Evolutionary conservation across 495 filamentous ascomycete genomes (phyloP).

Genomic region (Penicillium salamii): DNA sequence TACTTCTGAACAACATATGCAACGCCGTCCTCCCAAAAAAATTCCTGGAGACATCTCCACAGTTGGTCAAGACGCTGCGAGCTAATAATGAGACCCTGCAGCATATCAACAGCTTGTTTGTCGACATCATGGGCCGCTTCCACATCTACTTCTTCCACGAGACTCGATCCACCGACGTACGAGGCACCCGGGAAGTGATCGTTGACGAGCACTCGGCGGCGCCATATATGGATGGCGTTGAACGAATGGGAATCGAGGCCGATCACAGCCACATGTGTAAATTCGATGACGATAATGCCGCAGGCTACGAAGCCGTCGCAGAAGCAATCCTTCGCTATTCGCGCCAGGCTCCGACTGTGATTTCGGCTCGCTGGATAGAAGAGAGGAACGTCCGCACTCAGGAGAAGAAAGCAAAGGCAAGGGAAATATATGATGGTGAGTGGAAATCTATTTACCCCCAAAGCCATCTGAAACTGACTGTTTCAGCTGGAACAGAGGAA

Average conservation of each 20-base stretch:
- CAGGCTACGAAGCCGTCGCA: constrained; percentile 72
- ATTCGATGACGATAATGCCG: constrained; percentile 68
- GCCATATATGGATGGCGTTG: constrained; percentile 70
- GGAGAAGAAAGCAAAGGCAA: constrained; percentile 34
- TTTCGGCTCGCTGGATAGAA: constrained; percentile 60
- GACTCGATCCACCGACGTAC: constrained; percentile 62
- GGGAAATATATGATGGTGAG: constrained; percentile 38
- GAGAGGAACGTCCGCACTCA: constrained; percentile 55
- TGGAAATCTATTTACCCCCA: not conserved
- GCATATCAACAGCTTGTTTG: constrained; percentile 75
- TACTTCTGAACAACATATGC: constrained; percentile 70
- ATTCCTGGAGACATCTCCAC: constrained; percentile 66
- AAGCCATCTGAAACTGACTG: constrained; percentile 7
- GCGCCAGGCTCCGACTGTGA: constrained; percentile 52
- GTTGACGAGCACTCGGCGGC: constrained; percentile 76
- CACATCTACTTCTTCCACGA: constrained; percentile 74
- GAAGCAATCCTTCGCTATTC: constrained; percentile 71
- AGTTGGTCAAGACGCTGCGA: constrained; percentile 69
- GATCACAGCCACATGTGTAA: constrained; percentile 89
- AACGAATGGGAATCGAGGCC: constrained; percentile 74
- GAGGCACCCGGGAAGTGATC: constrained; percentile 57
- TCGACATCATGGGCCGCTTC: constrained; percentile 69
- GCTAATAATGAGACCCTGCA: constrained; percentile 77
- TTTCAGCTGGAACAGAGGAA: constrained; percentile 18
- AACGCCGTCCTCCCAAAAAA: constrained; percentile 66